Evolutionary conservation across 257 asterid genomes (phyloP), one percentile per base, ranked within the genome.

Genomic region (Vinca minor): DNA sequence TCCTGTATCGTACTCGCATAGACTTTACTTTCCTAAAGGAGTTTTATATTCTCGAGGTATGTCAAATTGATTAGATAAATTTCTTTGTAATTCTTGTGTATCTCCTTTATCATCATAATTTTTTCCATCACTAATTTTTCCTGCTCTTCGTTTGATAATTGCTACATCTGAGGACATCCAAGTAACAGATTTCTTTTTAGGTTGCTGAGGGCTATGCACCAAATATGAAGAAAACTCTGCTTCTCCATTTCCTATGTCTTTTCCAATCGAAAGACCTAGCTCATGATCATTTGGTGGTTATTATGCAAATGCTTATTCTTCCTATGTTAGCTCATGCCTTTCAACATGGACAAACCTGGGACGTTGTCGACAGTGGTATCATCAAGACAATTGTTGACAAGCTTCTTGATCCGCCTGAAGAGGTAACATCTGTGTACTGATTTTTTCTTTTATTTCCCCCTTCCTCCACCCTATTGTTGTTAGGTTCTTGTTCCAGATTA

Each of bases 381-480:
- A 83, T 93, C 76, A 89, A 89, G 89, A 93, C 88, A 25, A 86
- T 93, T 42, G 96, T 93, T 72, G 99, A 93, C 82, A 93, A 83
- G 73, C 87, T 93, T 78, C 97, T 93, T 23, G 99, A 93, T 78
- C 99, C 99, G 61, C 99, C 99, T 14, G 99, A 93, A 83, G 99
- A 93, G 95, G 99, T 93, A 74, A 55, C 60, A 25, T 48, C 69
- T 65, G 28, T 28, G 55, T 69, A 60, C 48, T 68, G 42, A 68
- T 35, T 55, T 67, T 49, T 32, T 31, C 29, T 21, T 14, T 7
- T 12, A 7, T 0, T 3, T 0, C 14, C 54, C 29, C 25, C 20
- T 2, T 13, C 21, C 21, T 23, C 28, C 32, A 8, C 31, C 39
- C 54, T 5, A 0, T 59, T 48, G 59, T 70, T 41, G 21, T n/a